Evolutionary conservation across 805 yeast genomes (phyloP).

Genomic region (Candida endomychidarum): DNA sequence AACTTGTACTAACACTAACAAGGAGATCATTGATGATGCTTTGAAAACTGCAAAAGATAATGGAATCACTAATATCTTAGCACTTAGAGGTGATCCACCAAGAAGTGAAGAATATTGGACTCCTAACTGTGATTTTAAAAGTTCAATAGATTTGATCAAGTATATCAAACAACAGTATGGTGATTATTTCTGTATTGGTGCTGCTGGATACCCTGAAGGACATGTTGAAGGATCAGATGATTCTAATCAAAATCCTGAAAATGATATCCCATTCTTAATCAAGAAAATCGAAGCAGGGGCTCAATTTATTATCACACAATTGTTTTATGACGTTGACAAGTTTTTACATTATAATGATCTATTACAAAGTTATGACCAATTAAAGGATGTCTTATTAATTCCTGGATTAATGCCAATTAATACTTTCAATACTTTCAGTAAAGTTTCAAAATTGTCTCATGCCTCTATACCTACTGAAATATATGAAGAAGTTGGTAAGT

Average conservation of each 20-base stretch:
- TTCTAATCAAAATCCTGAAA: conserved; percentile 58
- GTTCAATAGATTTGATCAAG: conserved; percentile 83
- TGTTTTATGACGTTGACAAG: conserved; percentile 84
- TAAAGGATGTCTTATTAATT: conserved; percentile 55
- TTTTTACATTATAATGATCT: conserved; percentile 63
- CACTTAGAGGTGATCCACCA: conserved; percentile 95
- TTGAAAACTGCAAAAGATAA: conserved; percentile 63
- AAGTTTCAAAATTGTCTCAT: conserved; percentile 88
- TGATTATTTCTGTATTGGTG: conserved; percentile 89
- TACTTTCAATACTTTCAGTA: conserved; percentile 74
- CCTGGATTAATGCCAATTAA: conserved; percentile 94
- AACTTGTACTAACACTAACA: conserved; percentile 93
- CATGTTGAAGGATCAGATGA: conserved; percentile 84
- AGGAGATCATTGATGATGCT: conserved; percentile 74
- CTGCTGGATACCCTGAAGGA: conserved; percentile 98
- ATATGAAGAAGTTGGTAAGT: conserved; percentile 53
- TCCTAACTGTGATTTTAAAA: conserved; percentile 56
- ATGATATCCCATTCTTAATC: conserved; percentile 75
- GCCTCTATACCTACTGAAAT: conserved; percentile 72
- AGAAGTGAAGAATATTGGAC: conserved; percentile 67
- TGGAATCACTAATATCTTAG: conserved; percentile 89
- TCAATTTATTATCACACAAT: conserved; percentile 86
- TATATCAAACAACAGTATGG: conserved; percentile 73
- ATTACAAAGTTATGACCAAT: conserved; percentile 42
- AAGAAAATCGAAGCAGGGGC: conserved; percentile 95